phyloP scores from a whole-genome alignment of 1,284 basidiomycete genomes.

The Cutaneotrichosporon spelunceum region DNA sequence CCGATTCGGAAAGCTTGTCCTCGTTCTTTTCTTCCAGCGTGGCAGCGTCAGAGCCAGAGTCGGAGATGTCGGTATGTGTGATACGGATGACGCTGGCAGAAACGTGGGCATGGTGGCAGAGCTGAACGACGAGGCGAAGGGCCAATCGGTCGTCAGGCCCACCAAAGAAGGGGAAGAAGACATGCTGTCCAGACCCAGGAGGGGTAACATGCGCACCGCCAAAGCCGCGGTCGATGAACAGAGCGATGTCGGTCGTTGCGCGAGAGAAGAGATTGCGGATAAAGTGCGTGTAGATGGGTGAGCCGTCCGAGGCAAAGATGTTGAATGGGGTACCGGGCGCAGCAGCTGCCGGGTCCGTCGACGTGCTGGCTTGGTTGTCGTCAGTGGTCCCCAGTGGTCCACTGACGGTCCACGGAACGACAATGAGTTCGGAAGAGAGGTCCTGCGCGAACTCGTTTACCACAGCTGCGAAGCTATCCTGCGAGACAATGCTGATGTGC shows the following conservation, averaged over 20 bases:
- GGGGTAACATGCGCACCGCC: slow-evolving; percentile 40
- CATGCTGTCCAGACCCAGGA: slow-evolving; percentile 56
- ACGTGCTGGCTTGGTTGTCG: slow-evolving; percentile 11
- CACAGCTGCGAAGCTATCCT: slow-evolving; percentile 66
- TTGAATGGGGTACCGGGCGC: slow-evolving; percentile 42
- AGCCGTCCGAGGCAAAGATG: slow-evolving; percentile 48
- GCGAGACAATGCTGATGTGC: slow-evolving; percentile 63
- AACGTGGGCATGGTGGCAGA: slow-evolving; percentile 63
- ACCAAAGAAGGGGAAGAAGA: slow-evolving; percentile 86
- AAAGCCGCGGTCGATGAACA: slow-evolving; percentile 72
- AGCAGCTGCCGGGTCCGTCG: slow-evolving; percentile 55
- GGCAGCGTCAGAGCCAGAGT: slow-evolving; percentile 53
- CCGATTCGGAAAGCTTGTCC: slow-evolving; percentile 28
- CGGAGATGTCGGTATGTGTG: slow-evolving; percentile 25
- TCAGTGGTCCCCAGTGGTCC: slow-evolving; percentile 13
- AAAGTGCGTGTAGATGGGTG: slow-evolving; percentile 66
- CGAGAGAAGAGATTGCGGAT: slow-evolving; percentile 73
- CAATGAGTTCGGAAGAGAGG: slow-evolving; percentile 65
- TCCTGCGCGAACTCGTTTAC: slow-evolving; percentile 66
- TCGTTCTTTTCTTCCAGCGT: slow-evolving; percentile 27
- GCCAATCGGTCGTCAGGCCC: slow-evolving; percentile 87
- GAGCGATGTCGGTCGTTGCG: slow-evolving; percentile 63
- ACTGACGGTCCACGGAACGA: slow-evolving; percentile 70
- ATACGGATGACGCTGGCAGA: slow-evolving; percentile 69
- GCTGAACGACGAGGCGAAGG: slow-evolving; percentile 70